These are phyloP conservation scores for Colletotrichum chrysophilum DNA, from an alignment of 2,329 filamentous ascomycete species.

Conservation along the genomic window DNA sequence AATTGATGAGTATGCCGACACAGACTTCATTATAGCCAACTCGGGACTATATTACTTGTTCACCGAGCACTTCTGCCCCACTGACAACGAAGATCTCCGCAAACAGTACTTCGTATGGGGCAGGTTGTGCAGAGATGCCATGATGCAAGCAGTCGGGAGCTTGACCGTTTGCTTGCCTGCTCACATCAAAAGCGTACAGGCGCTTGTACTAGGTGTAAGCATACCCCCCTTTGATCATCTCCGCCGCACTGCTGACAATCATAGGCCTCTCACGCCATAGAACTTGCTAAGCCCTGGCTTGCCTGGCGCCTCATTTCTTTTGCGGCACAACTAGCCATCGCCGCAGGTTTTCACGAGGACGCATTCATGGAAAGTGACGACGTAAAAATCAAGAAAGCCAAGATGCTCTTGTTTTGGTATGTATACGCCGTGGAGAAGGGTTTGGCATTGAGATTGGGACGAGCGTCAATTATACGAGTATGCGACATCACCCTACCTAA, in stretches of 20 bases:
- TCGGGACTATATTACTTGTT: conserved; percentile 54
- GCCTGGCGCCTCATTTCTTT: not conserved
- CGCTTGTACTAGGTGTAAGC: not conserved
- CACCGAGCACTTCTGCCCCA: conserved; percentile 36
- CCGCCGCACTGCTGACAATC: too few species aligned
- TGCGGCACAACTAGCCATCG: not conserved
- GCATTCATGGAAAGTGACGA: not conserved
- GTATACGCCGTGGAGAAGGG: conserved; percentile 64
- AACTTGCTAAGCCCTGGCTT: not conserved
- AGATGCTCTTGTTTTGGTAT: conserved; percentile 47
- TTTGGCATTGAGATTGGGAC: conserved; percentile 63
- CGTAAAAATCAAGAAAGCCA: not conserved
- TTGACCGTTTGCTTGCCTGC: not conserved
- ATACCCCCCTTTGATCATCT: not conserved
- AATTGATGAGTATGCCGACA: conserved; percentile 54
- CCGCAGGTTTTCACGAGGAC: conserved; percentile 24
- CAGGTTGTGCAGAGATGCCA: not conserved
- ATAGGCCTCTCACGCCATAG: not conserved
- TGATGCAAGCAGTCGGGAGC: not conserved
- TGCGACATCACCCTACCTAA: conserved; percentile 56
- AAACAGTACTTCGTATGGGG: not conserved
- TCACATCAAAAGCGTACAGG: not conserved
- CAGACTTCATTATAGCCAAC: conserved; percentile 55
- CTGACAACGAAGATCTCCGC: not conserved
- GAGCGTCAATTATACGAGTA: conserved; percentile 61